phyloP scores from a whole-genome alignment of 352 stramenopile genomes.

The Globisporangium perplexum region DNA sequence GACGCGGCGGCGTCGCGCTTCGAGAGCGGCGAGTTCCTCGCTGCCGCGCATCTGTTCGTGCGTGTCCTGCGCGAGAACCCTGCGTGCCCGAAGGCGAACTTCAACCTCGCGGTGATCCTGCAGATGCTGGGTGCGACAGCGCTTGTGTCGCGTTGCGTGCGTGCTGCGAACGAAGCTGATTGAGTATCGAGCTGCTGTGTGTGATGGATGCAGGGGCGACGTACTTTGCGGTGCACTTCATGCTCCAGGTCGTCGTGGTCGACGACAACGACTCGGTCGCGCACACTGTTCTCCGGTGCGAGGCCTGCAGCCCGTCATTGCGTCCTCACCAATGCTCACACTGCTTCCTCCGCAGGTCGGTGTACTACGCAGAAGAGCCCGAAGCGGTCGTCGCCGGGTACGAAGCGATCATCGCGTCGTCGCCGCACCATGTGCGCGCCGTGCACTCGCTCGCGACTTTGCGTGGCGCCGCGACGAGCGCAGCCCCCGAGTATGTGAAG shows the following conservation, averaged over 20 bases:
- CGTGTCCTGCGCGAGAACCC: slow-evolving; percentile 38
- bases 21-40: slow-evolving; percentile 46
- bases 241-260: slow-evolving; percentile 59
- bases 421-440: slow-evolving; percentile 44
- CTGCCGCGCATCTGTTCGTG: slow-evolving; percentile 39
- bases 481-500: slow-evolving; percentile 57
- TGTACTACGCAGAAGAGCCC: slow-evolving; percentile 59
- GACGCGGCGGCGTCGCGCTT: slow-evolving; percentile 36
- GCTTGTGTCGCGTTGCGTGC: not conserved
- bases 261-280: slow-evolving; percentile 71
- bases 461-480: slow-evolving; percentile 36
- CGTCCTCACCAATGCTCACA: not conserved
- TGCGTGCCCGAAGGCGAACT: slow-evolving; percentile 59
- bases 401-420: slow-evolving; percentile 25
- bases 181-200: not conserved
- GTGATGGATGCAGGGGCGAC: slow-evolving; percentile 31
- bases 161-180: not conserved
- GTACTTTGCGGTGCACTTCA: slow-evolving; percentile 58
- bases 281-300: slow-evolving; percentile 64
- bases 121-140: slow-evolving; percentile 48
- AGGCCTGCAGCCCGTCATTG: not conserved
- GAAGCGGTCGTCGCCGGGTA: slow-evolving; percentile 47
- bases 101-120: slow-evolving; percentile 74
- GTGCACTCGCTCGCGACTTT: slow-evolving; percentile 65
- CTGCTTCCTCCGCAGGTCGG: slow-evolving; percentile 31